Evolutionary conservation across 495 filamentous ascomycete species (phyloP).

Genomic region (Penicillium cataractarum): DNA sequence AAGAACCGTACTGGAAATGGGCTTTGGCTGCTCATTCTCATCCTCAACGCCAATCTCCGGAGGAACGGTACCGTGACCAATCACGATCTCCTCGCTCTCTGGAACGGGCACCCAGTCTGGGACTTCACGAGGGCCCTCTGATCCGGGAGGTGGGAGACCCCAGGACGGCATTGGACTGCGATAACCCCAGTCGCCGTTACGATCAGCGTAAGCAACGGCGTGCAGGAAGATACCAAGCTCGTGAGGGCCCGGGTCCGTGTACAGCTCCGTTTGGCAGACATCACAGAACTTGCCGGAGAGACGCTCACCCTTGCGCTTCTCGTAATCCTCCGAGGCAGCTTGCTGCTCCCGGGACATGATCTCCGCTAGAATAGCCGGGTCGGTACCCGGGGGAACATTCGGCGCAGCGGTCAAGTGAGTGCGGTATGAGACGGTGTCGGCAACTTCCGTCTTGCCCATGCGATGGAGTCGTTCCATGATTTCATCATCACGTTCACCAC

Average conservation of each 20-base stretch:
- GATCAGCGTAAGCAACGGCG: slow-evolving; percentile 83
- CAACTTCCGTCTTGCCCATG: slow-evolving; percentile 94
- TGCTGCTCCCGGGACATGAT: slow-evolving; percentile 64
- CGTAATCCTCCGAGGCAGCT: slow-evolving; percentile 84
- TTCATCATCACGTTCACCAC: slow-evolving; percentile 77
- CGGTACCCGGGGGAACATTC: slow-evolving; percentile 44
- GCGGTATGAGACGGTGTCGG: slow-evolving; percentile 84
- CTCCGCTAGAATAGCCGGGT: slow-evolving; percentile 41
- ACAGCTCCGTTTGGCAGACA: slow-evolving; percentile 83
- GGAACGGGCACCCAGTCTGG: slow-evolving; percentile 43
- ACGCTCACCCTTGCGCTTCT: slow-evolving; percentile 79
- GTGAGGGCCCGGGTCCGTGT: slow-evolving; percentile 86
- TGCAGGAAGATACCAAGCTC: slow-evolving; percentile 94
- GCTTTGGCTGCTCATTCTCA: slow-evolving; percentile 5
- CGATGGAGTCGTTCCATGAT: slow-evolving; percentile 79
- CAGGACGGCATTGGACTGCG: slow-evolving; percentile 81
- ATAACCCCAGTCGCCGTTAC: slow-evolving; percentile 81
- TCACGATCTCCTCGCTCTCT: slow-evolving; percentile 40
- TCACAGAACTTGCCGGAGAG: slow-evolving; percentile 83
- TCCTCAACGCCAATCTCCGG: slow-evolving; percentile 29
- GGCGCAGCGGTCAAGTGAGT: slow-evolving; percentile 49
- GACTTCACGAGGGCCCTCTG: slow-evolving; percentile 61
- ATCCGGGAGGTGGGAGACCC: slow-evolving; percentile 74
- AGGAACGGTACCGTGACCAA: slow-evolving; percentile 43
- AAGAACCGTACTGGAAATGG: slow-evolving; percentile 18